Percentiles rank a stretch among this genome's conserved stretches.
Conservation (phyloP, 371 early-diverging fungal genomes). For the Rhizopus sp. region DNA sequence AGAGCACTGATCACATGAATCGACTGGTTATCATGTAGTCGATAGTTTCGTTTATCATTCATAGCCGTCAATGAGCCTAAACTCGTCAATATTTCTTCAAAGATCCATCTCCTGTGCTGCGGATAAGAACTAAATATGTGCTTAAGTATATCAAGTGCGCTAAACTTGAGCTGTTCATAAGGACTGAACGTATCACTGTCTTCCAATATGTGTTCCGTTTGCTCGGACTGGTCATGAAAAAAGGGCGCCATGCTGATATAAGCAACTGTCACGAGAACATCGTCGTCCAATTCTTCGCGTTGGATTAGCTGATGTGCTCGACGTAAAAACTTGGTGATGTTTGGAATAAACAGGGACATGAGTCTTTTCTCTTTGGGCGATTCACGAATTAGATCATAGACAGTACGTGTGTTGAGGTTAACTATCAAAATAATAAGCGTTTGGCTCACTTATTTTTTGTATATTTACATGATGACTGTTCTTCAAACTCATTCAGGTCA, state of each 20-base stretch:
- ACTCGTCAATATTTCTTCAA: conserved; percentile 82
- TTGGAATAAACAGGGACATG: conserved; percentile 26
- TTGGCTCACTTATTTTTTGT: background rate
- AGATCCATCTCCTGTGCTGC: conserved; percentile 74
- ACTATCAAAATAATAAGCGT: conserved; percentile 14
- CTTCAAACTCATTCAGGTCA: conserved; percentile 28
- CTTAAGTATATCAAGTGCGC: conserved; percentile 49
- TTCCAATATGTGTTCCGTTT: conserved; percentile 16
- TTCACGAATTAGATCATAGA: conserved; percentile 18
- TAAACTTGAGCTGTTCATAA: conserved; percentile 51
- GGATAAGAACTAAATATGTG: conserved; percentile 65
- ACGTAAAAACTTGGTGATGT: conserved; percentile 31
- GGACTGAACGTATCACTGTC: conserved; percentile 32
- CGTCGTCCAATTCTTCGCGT: conserved; percentile 37
- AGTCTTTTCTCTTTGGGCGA: conserved; percentile 18
- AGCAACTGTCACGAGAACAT: conserved; percentile 33
- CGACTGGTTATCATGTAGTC: conserved; percentile 63
- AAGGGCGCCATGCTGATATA: conserved; percentile 46
- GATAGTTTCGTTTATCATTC: conserved; percentile 56
- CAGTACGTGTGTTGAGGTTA: conserved; percentile 19
- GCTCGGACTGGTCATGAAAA: conserved; percentile 37
- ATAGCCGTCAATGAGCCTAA: conserved; percentile 64
- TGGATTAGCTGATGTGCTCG: conserved; percentile 21
- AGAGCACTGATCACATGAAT: conserved; percentile 81
- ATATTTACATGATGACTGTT: conserved; percentile 30